Evolutionary conservation across 805 yeast genomes (phyloP).

Genomic region (Brettanomyces bruxellensis): DNA sequence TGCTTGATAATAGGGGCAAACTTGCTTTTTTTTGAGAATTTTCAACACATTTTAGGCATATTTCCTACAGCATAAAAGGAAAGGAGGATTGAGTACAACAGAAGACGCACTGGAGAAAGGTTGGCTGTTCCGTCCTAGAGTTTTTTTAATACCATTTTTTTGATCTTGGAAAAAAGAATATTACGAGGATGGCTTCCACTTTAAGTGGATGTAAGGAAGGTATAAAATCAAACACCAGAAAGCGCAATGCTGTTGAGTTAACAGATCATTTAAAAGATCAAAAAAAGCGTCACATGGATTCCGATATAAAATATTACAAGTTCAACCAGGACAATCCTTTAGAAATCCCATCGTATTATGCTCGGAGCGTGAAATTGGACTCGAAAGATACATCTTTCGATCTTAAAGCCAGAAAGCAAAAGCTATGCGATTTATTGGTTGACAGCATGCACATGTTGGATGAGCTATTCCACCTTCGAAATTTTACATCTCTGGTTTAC

Average conservation of each 20-base stretch:
- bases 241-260: neutral
- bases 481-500: slow-evolving; percentile 50
- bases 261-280: neutral
- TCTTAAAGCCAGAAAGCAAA: slow-evolving; percentile 14
- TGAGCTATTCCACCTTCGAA: slow-evolving; percentile 55
- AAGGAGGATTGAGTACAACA: too few species aligned
- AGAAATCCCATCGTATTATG: slow-evolving; percentile 1
- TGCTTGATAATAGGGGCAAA: too few species aligned
- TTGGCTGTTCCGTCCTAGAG: too few species aligned
- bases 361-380: neutral
- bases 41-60: too few species aligned
- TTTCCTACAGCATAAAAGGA: too few species aligned
- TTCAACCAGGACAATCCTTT: neutral
- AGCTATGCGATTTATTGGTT: slow-evolving; percentile 34
- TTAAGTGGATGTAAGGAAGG: too few species aligned
- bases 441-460: slow-evolving; percentile 41
- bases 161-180: too few species aligned
- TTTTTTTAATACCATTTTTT: too few species aligned
- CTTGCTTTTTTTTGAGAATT: too few species aligned
- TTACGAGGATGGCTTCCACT: too few species aligned
- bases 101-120: too few species aligned
- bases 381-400: neutral
- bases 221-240: neutral
- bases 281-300: neutral
- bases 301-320: neutral